phyloP scores from a whole-genome alignment of 2,329 filamentous ascomycete species.

The Trichoderma afroharzianum region DNA sequence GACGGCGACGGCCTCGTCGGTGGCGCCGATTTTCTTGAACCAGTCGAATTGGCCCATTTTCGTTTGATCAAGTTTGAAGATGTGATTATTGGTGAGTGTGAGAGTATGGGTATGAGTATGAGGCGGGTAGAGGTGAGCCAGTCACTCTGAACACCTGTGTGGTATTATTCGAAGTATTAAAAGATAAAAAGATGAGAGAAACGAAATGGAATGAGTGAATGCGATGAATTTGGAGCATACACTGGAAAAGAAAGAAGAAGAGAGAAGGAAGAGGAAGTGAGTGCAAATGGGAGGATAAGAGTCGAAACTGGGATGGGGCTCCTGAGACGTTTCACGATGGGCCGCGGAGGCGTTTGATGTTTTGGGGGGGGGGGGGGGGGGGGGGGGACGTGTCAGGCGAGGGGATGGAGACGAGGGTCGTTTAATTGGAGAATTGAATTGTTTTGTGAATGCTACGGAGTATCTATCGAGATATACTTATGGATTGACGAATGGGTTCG shows the following conservation, averaged over 20 bases:
- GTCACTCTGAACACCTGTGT: neutral
- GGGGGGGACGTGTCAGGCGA: neutral
- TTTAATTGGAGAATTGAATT: neutral
- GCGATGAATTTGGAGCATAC: neutral
- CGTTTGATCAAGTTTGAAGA: neutral
- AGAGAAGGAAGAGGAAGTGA: neutral
- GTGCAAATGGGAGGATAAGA: neutral
- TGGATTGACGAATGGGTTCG: neutral
- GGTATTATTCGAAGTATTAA: neutral
- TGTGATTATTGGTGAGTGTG: neutral
- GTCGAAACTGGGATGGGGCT: slow-evolving; percentile 11
- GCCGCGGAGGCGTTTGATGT: neutral
- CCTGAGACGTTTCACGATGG: slow-evolving; percentile 21
- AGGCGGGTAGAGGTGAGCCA: neutral
- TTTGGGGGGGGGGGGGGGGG: neutral
- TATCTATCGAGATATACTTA: neutral
- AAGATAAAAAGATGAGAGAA: neutral
- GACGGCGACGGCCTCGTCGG: slow-evolving; percentile 53
- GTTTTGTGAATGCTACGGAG: neutral
- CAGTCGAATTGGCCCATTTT: slow-evolving; percentile 54
- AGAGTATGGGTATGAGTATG: neutral
- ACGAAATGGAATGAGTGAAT: neutral
- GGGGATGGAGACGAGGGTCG: neutral
- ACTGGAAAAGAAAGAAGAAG: neutral
- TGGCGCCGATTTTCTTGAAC: slow-evolving; percentile 55